Evolutionary conservation across 2,329 filamentous ascomycete genomes (phyloP), one percentile per base, ranked within the genome.

Genomic region (Apiospora arundinis): DNA sequence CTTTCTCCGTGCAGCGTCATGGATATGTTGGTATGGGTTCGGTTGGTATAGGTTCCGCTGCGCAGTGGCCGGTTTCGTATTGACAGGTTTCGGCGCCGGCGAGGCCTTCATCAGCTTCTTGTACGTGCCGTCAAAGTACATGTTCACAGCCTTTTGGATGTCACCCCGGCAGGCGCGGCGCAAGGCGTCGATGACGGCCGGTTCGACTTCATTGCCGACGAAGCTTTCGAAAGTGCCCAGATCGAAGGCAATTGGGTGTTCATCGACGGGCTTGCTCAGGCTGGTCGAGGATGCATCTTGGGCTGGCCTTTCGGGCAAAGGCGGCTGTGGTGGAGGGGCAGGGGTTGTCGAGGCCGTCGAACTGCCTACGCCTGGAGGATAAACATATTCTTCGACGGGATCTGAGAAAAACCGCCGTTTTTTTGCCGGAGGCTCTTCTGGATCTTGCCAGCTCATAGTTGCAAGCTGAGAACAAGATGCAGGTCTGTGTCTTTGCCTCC

Each of bases 81-180:
- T 65, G 56, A 14, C 56, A 9, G 56, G 32, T n/a, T 63, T 40
- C 32, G 56, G 32, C 21, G 32, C 9, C 32, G 56, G 32, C 18
- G 56, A 40, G 32, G 56, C 32, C 18, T 66, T 75, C 68, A 68
- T 74, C 69, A 49, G 80, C 65, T 81, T 81, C 72, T 82, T 81
- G 49, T 83, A 79, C 5, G 90, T 92, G 25, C 90, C 90, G 73
- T 93, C 91, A 73, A 92, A 89, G 77, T 91, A 93, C 88, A 92
- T 92, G 72, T 92, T 92, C 71, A 92, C 87, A 8, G 91, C 91
- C 72, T 85, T 84, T 76, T 92, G 88, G 21, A 92, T 83, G 73
- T 90, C 85, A 69, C 88, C 82, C 32, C 86, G 86, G 70, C 90
- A 91, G 60, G 85, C 83, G 11, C 85, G 81, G n/a, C 84, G 84